Percentiles rank a stretch among this genome's conserved stretches.
phyloP scores from a whole-genome alignment of 352 stramenopile species.

The Phytopythium litorale region DNA sequence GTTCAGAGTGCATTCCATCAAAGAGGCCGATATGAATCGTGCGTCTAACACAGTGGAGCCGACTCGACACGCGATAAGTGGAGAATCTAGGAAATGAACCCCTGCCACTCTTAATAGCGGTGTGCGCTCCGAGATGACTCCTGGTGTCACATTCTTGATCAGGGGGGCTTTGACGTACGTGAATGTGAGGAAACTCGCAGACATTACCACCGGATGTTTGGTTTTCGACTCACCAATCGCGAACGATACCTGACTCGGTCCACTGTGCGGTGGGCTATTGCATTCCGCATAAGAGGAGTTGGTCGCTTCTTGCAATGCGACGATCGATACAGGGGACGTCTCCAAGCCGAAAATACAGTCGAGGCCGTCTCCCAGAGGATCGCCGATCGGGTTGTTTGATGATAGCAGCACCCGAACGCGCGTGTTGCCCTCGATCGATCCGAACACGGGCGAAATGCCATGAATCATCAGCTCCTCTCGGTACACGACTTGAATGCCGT shows the following conservation, averaged over 20 bases:
- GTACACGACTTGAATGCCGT: conserved; percentile 36
- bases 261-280: conserved; percentile 12
- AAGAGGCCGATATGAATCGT: conserved; percentile 21
- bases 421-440: conserved; percentile 37
- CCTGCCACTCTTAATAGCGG: conserved; percentile 20
- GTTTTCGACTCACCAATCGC: conserved; percentile 6
- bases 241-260: conserved; percentile 14
- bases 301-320: conserved; percentile 7
- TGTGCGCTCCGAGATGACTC: conserved; percentile 5
- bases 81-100: conserved; percentile 35
- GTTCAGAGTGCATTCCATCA: conserved; percentile 27
- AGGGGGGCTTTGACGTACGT: neutral
- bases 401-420: conserved; percentile 21
- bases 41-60: conserved; percentile 11
- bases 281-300: conserved; percentile 17
- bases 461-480: conserved; percentile 30
- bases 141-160: conserved; percentile 7
- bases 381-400: conserved; percentile 5
- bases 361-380: conserved; percentile 10
- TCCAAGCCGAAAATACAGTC: conserved; percentile 30
- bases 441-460: conserved; percentile 34
- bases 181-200: neutral
- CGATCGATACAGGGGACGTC: conserved; percentile 12
- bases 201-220: neutral
- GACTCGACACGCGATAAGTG: conserved; percentile 34